These are phyloP conservation scores for Pyricularia sp. DNA, from an alignment of 2,329 filamentous ascomycete genomes.

Conservation along the genomic window DNA sequence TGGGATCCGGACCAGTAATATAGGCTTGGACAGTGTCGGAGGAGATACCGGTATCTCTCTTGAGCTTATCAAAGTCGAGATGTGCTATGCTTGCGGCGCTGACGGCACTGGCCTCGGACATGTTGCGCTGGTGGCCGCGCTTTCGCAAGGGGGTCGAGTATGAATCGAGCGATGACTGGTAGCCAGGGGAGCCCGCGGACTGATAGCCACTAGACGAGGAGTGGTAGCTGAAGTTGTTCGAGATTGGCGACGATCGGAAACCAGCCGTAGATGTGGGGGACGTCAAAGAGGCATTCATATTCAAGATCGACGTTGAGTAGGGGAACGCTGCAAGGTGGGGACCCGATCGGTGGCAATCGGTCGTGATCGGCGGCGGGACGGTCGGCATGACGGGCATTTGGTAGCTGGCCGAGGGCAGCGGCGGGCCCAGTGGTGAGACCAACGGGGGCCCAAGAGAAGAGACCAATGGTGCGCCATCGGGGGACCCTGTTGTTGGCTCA, in stretches of 20 bases:
- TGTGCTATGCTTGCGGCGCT: constrained; percentile 51
- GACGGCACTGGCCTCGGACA: constrained; percentile 45
- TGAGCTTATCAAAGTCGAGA: constrained; percentile 56
- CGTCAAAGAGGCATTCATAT: neutral
- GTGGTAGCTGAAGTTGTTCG: neutral
- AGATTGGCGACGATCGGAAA: neutral
- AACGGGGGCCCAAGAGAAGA: neutral
- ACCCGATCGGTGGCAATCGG: neutral
- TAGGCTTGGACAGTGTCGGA: constrained; percentile 72
- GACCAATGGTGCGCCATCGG: neutral
- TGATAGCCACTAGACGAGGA: neutral
- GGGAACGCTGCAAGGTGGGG: neutral
- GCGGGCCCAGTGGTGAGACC: neutral
- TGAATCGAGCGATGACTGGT: neutral
- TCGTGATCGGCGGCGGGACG: neutral
- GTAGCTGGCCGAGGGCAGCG: neutral
- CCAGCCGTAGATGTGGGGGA: neutral
- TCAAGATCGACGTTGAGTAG: neutral
- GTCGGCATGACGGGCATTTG: neutral
- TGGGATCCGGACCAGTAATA: constrained; percentile 62
- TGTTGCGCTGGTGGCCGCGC: neutral
- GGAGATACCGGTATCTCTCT: constrained; percentile 75
- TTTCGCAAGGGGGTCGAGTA: neutral
- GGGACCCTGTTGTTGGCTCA: neutral
- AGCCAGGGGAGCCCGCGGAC: neutral